Base-by-base conservation (phyloP, 225 moss, liverwort and hornwort genomes). In the Physcomitrellopsis africana region DNA sequence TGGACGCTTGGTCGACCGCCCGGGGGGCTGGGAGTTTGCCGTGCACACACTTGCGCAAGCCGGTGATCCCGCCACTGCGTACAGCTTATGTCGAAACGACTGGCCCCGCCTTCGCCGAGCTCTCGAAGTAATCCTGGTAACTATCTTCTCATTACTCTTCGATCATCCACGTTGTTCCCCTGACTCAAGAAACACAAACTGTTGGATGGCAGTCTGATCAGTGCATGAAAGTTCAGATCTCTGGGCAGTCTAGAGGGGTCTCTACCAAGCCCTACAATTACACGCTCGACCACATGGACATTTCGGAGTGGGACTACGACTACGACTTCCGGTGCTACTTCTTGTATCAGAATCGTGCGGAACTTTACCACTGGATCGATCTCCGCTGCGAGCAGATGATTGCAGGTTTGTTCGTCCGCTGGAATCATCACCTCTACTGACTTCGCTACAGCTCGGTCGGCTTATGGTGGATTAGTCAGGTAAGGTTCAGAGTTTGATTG, bases 371-470 rank as follows among this genome's bases (percentile, higher is more conserved):
- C 18, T 93, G 87, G 81, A 89, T 96, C 26, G 96, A 96, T 69
- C 90, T 82, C 5, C 92, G 93, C n/a, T 96, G 96, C 60, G 96
- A 96, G 69, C 84, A 92, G 51, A 96, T 96, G 96, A 74, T 96
- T 37, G 85, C 82, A 74, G 92, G 93, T 93, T 72, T 17, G 77
- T 16, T 11, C n/a, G 7, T 22, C 13, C 65, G 1, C 48, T 26
- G 15, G 3, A 14, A 4, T 47, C 48, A 15, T 37, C 32, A 4
- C 32, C 32, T 37, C 32, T 37, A 37, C 32, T 37, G 32, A 37
- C 32, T 7, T 37, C 32, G 32, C 32, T 37, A 23, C 9, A 57
- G 18, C 16, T 18, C 9, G 32, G 0, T 5, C 32, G 32, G 7
- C 4, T 7, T 4, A 7, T 37, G 32, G 32, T 37, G 32, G 32